Percentiles rank a stretch among this genome's conserved stretches.
phyloP scores from a whole-genome alignment of 2,329 filamentous ascomycete species.

The Boeremia exigua region DNA sequence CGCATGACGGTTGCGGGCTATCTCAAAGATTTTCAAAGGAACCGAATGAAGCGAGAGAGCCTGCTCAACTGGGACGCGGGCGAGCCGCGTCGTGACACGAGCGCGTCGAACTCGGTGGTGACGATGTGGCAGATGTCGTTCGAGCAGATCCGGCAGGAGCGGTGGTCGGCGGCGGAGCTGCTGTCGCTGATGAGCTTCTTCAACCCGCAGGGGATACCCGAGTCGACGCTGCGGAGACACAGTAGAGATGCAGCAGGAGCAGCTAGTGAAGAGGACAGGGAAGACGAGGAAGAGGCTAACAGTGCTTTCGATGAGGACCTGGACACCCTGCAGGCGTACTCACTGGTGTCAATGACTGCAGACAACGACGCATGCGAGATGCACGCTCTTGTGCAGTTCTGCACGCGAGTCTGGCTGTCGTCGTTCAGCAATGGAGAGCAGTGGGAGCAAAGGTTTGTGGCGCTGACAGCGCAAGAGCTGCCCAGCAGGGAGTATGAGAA shows the following conservation, averaged over 20 bases:
- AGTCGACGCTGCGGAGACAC: slow-evolving; percentile 33
- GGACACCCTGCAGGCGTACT: background rate
- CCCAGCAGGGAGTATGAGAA: slow-evolving; percentile 18
- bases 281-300: background rate
- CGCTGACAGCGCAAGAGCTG: slow-evolving; percentile 18
- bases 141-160: slow-evolving; percentile 41
- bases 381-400: slow-evolving; percentile 23
- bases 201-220: slow-evolving; percentile 52
- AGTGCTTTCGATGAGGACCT: background rate
- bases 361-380: background rate
- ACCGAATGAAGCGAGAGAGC: background rate
- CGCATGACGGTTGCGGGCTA: slow-evolving; percentile 40
- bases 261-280: background rate
- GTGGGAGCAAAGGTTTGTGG: slow-evolving; percentile 19
- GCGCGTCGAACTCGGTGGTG: slow-evolving; percentile 46
- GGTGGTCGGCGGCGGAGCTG: slow-evolving; percentile 49
- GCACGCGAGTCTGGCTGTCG: slow-evolving; percentile 23
- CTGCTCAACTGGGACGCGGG: slow-evolving; percentile 31
- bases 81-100: slow-evolving; percentile 43
- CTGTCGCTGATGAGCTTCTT: slow-evolving; percentile 58
- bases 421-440: slow-evolving; percentile 6
- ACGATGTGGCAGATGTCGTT: slow-evolving; percentile 46
- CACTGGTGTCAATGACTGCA: background rate
- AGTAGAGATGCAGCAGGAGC: background rate
- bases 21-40: background rate